Evolutionary conservation across 2,329 filamentous ascomycete genomes (phyloP), one percentile per base, ranked within the genome.

Genomic region (Botrytis medusae): DNA sequence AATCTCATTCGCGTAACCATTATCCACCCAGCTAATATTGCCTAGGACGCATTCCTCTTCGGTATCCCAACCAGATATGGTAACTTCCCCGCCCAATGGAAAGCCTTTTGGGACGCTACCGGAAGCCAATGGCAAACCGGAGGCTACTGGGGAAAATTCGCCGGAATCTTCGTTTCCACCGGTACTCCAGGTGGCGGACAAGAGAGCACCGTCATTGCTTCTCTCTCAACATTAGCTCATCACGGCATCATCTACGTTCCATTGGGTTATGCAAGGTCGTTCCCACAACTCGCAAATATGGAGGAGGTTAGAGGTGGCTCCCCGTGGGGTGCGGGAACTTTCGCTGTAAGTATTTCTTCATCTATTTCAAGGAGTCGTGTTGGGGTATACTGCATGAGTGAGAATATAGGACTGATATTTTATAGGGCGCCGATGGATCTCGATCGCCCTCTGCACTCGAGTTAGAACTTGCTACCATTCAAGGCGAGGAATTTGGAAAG

Each of bases 231-330:
- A 29, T 86, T 98, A 72, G 83, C 91, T 75, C 96, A 98, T 86
- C 96, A 98, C 86, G 96, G 96, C 80, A 92, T 98, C 85, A 92
- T 96, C 87, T 98, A 92, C 83, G 94, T 98, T n/a, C 96, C 96
- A 67, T 87, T 98, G 72, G 96, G 96, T 72, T 98, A 97, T 87
- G 91, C 93, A 84, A 93, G 91, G 79, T 85, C 90, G 68, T 98
- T 97, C 81, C 82, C 81, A 74, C 84, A 90, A 76, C 84, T 97
- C 77, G 82, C 90, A 77, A 91, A 95, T 84, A 83, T 97, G 51
- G 81, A 81, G 44, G 94, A 98, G 86, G 87, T 96, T 76, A 93
- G 93, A 82, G 96, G 96, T 80, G 96, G 96, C 75, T 90, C 88
- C 75, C 87, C 96, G 57, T 99, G 96, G 96, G 96, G 95, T 80